Base-by-base conservation (phyloP, 2,329 filamentous ascomycete genomes). In the Alternaria sp. region DNA sequence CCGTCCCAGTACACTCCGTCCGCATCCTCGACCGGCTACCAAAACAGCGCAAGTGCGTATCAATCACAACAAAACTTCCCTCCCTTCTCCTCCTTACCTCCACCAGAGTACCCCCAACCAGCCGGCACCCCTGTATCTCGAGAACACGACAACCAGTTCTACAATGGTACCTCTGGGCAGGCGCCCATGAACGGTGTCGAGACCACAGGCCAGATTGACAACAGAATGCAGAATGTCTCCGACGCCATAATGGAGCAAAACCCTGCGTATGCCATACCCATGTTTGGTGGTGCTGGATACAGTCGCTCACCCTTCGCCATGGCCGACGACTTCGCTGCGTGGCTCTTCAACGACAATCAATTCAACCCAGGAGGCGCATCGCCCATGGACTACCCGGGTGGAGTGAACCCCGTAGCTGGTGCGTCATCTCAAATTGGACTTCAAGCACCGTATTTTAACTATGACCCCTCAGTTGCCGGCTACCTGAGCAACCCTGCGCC, bases 231-330 rank as follows among this genome's bases (percentile, higher is more conserved):
- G 26, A 69, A 68, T 8, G 75, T 77, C 1, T 75, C 75, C 1
- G 75, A 78, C 39, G 72, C 69, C 54, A 72, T 81, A 53, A 66
- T 82, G 78, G 71, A 80, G 72, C 69, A 80, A 80, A 60, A 82
- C 72, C 44, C 81, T 67, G 69, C 81, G 66, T 88, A 87, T 56
- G 88, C 90, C 4, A 91, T 96, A 68, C 92, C 94, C 0, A 89
- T 97, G 26, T 97, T 97, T 77, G 92, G 92, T 14, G 88, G 86
- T 26, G 92, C 96, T 68, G 89, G 87, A 17, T 88, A 92, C 60
- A 93, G 91, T 67, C 91, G 94, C 56, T 96, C 93, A 3, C 93
- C 94, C 0, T 94, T 94, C 72, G 89, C 90, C 8, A 90, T 96
- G 80, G 90, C 91, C 0, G 92, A 96, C 72, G 92, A 96, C 71